Evolutionary conservation across 495 filamentous ascomycete species (phyloP).

Genomic region (Neurospora africana): DNA sequence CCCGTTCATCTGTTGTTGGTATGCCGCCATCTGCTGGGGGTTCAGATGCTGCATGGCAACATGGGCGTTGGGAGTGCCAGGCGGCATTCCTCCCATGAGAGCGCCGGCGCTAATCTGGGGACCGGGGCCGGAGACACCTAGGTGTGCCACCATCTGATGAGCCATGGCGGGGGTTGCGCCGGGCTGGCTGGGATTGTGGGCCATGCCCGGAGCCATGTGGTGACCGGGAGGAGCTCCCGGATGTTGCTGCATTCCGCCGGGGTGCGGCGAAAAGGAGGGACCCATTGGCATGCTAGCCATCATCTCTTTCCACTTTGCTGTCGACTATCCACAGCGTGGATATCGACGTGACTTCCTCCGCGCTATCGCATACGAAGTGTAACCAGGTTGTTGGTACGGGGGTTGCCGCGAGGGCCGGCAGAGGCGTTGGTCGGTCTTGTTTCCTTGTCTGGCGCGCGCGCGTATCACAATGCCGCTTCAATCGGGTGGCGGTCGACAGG

Average conservation of each 20-base stretch:
- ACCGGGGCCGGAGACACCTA: conserved; percentile 72
- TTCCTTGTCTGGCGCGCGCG: conserved; percentile 2
- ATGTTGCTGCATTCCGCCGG: conserved; percentile 67
- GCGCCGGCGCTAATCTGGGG: conserved; percentile 71
- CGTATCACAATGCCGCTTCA: conserved; percentile 6
- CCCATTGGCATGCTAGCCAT: conserved; percentile 55
- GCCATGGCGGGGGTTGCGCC: conserved; percentile 56
- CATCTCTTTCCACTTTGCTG: conserved; percentile 31
- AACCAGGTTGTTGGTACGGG: not conserved
- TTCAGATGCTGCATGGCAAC: conserved; percentile 64
- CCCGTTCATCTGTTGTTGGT: conserved; percentile 37
- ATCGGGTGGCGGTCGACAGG: conserved; percentile 7
- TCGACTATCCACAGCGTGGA: conserved; percentile 43
- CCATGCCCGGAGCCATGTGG: conserved; percentile 44
- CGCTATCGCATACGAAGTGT: conserved; percentile 36
- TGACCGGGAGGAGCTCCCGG: conserved; percentile 66
- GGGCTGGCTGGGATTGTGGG: conserved; percentile 57
- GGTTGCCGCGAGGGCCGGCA: conserved; percentile 2
- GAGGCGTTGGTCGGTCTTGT: conserved; percentile 1
- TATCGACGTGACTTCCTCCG: conserved; percentile 28
- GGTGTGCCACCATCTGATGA: conserved; percentile 61
- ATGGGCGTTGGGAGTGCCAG: conserved; percentile 64
- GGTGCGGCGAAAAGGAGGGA: conserved; percentile 54
- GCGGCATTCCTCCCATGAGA: conserved; percentile 71
- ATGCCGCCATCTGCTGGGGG: conserved; percentile 55